Percentiles rank a stretch among this genome's conserved stretches.
phyloP scores from a whole-genome alignment of 305 asterid species.

The Rubia tinctorum region DNA sequence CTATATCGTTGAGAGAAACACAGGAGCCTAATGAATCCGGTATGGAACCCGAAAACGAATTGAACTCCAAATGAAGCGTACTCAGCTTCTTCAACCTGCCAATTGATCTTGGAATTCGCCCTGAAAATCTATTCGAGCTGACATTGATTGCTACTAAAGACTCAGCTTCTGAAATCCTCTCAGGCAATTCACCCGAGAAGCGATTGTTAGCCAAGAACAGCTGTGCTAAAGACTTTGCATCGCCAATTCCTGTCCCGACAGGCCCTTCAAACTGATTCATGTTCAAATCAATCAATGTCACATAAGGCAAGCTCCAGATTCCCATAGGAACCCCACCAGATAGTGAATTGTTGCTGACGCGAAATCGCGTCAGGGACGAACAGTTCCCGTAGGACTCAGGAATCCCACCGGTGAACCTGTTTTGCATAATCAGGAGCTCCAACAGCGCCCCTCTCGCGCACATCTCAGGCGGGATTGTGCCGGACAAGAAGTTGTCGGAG shows the following conservation, averaged over 20 bases:
- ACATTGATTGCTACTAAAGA: conserved; percentile 30
- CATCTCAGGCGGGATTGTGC: conserved; percentile 41
- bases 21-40: conserved; percentile 42
- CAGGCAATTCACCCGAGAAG: conserved; percentile 37
- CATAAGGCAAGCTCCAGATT: conserved; percentile 37
- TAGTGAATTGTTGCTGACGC: conserved; percentile 38
- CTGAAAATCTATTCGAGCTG: conserved; percentile 32
- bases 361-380: conserved; percentile 28
- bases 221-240: conserved; percentile 38
- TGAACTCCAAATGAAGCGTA: conserved; percentile 30
- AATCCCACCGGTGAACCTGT: conserved; percentile 33
- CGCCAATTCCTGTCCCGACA: conserved; percentile 31
- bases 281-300: conserved; percentile 32
- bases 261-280: conserved; percentile 38
- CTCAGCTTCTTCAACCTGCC: conserved; percentile 31
- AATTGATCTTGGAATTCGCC: conserved; percentile 29
- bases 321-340: conserved; percentile 38
- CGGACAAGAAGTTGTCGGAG: conserved; percentile 29
- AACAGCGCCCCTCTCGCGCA: conserved; percentile 28
- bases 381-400: conserved; percentile 34
- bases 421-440: conserved; percentile 29
- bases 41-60: conserved; percentile 32
- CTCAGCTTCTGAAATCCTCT: conserved; percentile 31
- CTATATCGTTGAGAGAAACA: conserved; percentile 29
- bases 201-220: conserved; percentile 29